These are phyloP conservation scores for Boletus reticulatus DNA, from an alignment of 768 basidiomycete genomes.

Conservation along the genomic window DNA sequence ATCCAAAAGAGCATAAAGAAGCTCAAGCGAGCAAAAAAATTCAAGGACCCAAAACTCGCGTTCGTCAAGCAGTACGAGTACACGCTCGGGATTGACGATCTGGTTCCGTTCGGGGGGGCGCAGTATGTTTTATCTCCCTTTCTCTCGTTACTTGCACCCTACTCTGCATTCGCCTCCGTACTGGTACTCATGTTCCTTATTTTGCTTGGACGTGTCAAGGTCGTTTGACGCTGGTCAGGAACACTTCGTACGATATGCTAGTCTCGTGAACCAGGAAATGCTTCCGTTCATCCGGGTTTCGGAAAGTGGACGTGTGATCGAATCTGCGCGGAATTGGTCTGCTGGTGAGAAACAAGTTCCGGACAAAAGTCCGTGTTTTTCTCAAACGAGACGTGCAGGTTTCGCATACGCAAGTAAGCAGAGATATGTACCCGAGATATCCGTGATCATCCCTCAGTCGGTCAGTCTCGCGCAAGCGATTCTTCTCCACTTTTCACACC, in stretches of 20 bases:
- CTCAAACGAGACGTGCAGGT: neutral
- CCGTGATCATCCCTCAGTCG: constrained; percentile 55
- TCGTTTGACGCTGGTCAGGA: constrained; percentile 49
- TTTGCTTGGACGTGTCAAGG: constrained; percentile 21
- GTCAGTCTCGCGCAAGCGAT: constrained; percentile 33
- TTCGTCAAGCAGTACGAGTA: constrained; percentile 60
- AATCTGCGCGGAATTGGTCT: constrained; percentile 67
- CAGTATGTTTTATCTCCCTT: constrained; percentile 62
- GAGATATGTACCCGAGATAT: constrained; percentile 42
- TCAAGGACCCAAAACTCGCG: constrained; percentile 41
- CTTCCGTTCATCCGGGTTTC: constrained; percentile 53
- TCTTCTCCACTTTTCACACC: neutral
- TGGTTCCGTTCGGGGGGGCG: constrained; percentile 63
- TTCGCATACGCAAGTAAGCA: constrained; percentile 52
- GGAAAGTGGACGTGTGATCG: constrained; percentile 52
- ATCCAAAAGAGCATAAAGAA: constrained; percentile 52
- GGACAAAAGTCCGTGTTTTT: neutral
- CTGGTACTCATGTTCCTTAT: neutral
- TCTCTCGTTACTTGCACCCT: no score
- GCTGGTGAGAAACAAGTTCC: constrained; percentile 38
- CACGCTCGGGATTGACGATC: constrained; percentile 50
- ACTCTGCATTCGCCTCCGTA: constrained; percentile 39
- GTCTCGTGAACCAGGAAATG: constrained; percentile 40
- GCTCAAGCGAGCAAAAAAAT: constrained; percentile 45
- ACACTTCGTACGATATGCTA: constrained; percentile 50